phyloP scores from a whole-genome alignment of 2,329 filamentous ascomycete species.

The Penicillium sclerotigenum region DNA sequence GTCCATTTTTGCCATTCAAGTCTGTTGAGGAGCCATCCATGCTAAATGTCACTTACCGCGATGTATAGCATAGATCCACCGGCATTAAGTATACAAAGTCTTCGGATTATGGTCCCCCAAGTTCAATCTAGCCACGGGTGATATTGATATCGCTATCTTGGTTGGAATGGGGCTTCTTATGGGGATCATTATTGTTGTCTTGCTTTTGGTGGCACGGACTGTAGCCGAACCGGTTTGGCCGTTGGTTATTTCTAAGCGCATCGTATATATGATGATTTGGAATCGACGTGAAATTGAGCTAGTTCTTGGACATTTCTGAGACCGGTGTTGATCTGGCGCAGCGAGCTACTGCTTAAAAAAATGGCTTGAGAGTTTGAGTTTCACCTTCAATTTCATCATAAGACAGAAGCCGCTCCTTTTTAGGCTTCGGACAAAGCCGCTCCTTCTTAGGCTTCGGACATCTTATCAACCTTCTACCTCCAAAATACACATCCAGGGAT shows the following conservation, averaged over 20 bases:
- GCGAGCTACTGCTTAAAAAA: not conserved
- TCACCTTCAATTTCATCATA: no score
- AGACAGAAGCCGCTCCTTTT: no score
- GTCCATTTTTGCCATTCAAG: not conserved
- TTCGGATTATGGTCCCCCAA: slow-evolving; percentile 17
- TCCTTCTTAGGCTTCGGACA: no score
- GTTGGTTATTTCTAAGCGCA: not conserved
- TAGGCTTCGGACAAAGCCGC: no score
- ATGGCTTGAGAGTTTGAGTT: not conserved
- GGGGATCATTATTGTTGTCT: slow-evolving; percentile 22
- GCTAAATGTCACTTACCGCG: not conserved
- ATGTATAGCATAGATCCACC: not conserved
- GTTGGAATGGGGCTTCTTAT: slow-evolving; percentile 27
- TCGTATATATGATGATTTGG: slow-evolving; percentile 2
- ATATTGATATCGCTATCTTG: slow-evolving; percentile 14
- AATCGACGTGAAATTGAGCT: slow-evolving; percentile 3
- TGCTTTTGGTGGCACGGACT: slow-evolving; percentile 21
- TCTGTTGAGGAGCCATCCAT: not conserved
- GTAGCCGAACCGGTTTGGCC: slow-evolving; percentile 23
- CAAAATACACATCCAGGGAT: no score
- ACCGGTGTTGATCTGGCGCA: not conserved
- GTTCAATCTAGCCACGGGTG: slow-evolving; percentile 17
- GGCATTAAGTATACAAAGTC: not conserved
- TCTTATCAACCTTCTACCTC: no score
- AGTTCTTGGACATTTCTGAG: not conserved